These are phyloP conservation scores for Pythium apleroticum DNA, from an alignment of 352 stramenopile genomes.

Conservation along the genomic window DNA sequence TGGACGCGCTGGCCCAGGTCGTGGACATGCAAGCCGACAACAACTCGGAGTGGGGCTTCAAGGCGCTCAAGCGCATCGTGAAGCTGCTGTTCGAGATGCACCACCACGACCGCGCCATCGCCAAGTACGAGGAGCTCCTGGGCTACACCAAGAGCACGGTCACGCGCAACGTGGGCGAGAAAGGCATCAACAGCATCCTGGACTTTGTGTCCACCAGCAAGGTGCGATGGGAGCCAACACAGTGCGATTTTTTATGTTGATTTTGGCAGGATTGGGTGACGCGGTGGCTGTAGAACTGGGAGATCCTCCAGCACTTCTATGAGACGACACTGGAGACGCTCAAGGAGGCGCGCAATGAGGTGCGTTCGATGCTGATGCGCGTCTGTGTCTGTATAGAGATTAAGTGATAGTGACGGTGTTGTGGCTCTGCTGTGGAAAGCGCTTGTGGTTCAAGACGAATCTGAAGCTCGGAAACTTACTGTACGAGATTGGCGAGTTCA, in stretches of 20 bases:
- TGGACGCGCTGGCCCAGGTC: constrained; percentile 58
- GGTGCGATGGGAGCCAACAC: constrained; percentile 19
- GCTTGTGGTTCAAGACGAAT: constrained; percentile 96
- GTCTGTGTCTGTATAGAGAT: background rate
- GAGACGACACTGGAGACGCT: constrained; percentile 85
- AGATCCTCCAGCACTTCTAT: constrained; percentile 84
- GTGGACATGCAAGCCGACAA: constrained; percentile 48
- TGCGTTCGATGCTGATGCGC: background rate
- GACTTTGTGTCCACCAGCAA: constrained; percentile 91
- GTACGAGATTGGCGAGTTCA: constrained; percentile 82
- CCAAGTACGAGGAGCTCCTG: constrained; percentile 88
- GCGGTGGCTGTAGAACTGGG: constrained; percentile 56
- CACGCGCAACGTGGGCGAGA: constrained; percentile 93
- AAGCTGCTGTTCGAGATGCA: constrained; percentile 90
- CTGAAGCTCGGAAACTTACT: constrained; percentile 94
- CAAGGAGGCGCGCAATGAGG: constrained; percentile 81
- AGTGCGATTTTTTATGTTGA: background rate
- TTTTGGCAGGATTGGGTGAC: too few species aligned
- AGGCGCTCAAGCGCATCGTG: constrained; percentile 93
- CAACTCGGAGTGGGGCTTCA: constrained; percentile 91
- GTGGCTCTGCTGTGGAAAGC: constrained; percentile 24
- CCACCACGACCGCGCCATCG: constrained; percentile 71
- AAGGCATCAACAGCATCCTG: constrained; percentile 95
- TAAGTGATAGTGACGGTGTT: background rate
- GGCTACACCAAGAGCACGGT: constrained; percentile 87